These are phyloP conservation scores for Penicillium atrosanguineum DNA, from an alignment of 495 filamentous ascomycete genomes.

Conservation along the genomic window DNA sequence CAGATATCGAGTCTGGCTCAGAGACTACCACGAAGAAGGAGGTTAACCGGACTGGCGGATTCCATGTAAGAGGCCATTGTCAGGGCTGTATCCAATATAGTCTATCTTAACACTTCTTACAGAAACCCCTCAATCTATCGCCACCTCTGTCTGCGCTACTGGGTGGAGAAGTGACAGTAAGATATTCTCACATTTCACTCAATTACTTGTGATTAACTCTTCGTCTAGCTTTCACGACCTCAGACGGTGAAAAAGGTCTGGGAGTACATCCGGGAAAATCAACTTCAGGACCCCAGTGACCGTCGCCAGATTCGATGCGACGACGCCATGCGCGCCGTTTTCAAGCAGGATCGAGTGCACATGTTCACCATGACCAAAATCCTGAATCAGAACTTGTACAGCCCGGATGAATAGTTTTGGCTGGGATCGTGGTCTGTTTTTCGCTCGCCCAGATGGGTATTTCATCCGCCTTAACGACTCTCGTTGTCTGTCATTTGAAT, in stretches of 20 bases:
- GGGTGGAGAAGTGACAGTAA: slow-evolving; percentile 59
- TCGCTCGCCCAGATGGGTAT: background rate
- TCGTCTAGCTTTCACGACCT: slow-evolving; percentile 73
- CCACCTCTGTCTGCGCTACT: slow-evolving; percentile 63
- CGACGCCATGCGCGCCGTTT: slow-evolving; percentile 82
- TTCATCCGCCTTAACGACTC: slow-evolving; percentile 21
- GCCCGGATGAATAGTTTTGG: slow-evolving; percentile 53
- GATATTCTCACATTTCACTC: slow-evolving; percentile 7
- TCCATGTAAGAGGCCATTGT: slow-evolving; percentile 50
- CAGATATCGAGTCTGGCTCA: slow-evolving; percentile 63
- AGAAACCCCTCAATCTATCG: slow-evolving; percentile 69
- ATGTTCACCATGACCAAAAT: slow-evolving; percentile 99
- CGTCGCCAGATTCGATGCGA: slow-evolving; percentile 91
- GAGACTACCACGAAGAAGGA: slow-evolving; percentile 62
- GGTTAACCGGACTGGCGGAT: slow-evolving; percentile 63
- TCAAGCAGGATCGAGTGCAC: slow-evolving; percentile 85
- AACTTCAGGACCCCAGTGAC: slow-evolving; percentile 87
- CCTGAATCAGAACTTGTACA: slow-evolving; percentile 65
- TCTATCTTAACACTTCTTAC: background rate
- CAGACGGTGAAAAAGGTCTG: slow-evolving; percentile 95
- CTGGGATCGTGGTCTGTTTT: background rate
- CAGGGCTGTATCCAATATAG: background rate
- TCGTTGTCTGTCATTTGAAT: slow-evolving; percentile 17
- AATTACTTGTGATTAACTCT: slow-evolving; percentile 7
- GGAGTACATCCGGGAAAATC: slow-evolving; percentile 83